These are phyloP conservation scores for Ailanthus altissimus DNA, from an alignment of 345 rosid genomes.

Conservation along the genomic window DNA sequence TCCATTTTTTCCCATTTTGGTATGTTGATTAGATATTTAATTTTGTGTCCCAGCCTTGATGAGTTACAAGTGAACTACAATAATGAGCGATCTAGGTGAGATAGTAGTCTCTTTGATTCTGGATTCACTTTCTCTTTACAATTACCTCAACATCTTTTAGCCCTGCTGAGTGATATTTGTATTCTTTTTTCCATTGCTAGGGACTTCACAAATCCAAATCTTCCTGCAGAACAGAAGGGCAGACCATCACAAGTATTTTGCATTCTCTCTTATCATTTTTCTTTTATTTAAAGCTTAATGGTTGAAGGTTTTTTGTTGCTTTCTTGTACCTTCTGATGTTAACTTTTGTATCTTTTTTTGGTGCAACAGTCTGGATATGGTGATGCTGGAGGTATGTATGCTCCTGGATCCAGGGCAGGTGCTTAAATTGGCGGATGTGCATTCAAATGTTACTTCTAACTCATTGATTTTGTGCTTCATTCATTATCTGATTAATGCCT, in stretches of 20 bases:
- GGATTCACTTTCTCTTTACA: slow-evolving; percentile 4
- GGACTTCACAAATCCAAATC: slow-evolving; percentile 93
- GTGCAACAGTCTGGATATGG: slow-evolving; percentile 75
- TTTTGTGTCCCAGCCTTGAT: slow-evolving; percentile 65
- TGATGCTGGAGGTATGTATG: slow-evolving; percentile 72
- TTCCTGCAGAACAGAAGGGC: slow-evolving; percentile 93
- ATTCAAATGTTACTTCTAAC: slow-evolving; percentile 21
- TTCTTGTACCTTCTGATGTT: slow-evolving; percentile 19
- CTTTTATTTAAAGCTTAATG: background rate
- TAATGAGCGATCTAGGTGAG: slow-evolving; percentile 90
- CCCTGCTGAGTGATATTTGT: slow-evolving; percentile 8
- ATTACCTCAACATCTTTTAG: background rate
- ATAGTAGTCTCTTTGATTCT: slow-evolving; percentile 19
- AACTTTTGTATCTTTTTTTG: slow-evolving; percentile 19
- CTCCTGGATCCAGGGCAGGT: slow-evolving; percentile 45
- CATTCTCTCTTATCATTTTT: slow-evolving; percentile 9
- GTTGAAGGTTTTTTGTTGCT: slow-evolving; percentile 7
- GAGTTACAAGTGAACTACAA: slow-evolving; percentile 98
- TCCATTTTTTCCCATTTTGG: slow-evolving; percentile 1
- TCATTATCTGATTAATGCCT: slow-evolving; percentile 21
- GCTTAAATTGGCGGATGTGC: slow-evolving; percentile 20
- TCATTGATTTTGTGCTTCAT: slow-evolving; percentile 12
- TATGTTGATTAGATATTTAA: slow-evolving; percentile 18
- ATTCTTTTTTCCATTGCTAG: slow-evolving; percentile 39
- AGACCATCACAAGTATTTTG: slow-evolving; percentile 76